These are phyloP conservation scores for Xenosphaeropsis pyriputrescens DNA, from an alignment of 2,329 filamentous ascomycete species.

Conservation along the genomic window DNA sequence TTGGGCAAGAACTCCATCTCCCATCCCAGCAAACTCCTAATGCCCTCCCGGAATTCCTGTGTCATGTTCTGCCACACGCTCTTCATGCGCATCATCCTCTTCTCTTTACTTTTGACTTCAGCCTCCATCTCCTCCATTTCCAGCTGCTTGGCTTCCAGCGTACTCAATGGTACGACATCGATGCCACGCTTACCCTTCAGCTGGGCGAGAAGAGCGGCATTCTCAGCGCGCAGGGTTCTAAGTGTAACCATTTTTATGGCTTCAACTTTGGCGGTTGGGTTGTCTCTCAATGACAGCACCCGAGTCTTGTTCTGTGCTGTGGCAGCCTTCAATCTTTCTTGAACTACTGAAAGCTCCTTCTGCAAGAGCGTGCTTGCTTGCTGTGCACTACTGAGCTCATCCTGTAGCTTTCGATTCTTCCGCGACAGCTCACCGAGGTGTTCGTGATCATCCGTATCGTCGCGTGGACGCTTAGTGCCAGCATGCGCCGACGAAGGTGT, in stretches of 20 bases:
- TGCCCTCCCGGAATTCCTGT: slow-evolving; percentile 87
- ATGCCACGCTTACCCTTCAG: slow-evolving; percentile 33
- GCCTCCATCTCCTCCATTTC: slow-evolving; percentile 59
- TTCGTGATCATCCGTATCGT: slow-evolving; percentile 41
- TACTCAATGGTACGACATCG: slow-evolving; percentile 54
- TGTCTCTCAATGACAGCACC: slow-evolving; percentile 75
- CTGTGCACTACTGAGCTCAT: slow-evolving; percentile 56
- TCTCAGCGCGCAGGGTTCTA: slow-evolving; percentile 65
- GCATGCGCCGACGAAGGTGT: slow-evolving; percentile 21
- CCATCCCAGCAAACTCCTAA: slow-evolving; percentile 85
- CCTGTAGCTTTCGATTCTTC: slow-evolving; percentile 76
- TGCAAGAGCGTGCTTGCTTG: slow-evolving; percentile 57
- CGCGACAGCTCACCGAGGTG: slow-evolving; percentile 72
- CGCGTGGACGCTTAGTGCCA: slow-evolving; percentile 50
- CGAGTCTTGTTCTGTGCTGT: slow-evolving; percentile 61
- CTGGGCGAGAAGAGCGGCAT: slow-evolving; percentile 65
- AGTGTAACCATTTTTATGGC: slow-evolving; percentile 74
- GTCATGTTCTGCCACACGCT: slow-evolving; percentile 88
- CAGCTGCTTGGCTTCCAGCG: slow-evolving; percentile 60
- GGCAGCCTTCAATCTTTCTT: slow-evolving; percentile 55
- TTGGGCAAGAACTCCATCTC: slow-evolving; percentile 95
- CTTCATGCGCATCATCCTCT: slow-evolving; percentile 72
- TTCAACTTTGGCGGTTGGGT: slow-evolving; percentile 78
- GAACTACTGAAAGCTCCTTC: slow-evolving; percentile 58
- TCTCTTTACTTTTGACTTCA: slow-evolving; percentile 61